Evolutionary conservation across 208 protist species (phyloP), one percentile per base, ranked within the genome.

Genomic region (Spironucleus salmonicida): DNA sequence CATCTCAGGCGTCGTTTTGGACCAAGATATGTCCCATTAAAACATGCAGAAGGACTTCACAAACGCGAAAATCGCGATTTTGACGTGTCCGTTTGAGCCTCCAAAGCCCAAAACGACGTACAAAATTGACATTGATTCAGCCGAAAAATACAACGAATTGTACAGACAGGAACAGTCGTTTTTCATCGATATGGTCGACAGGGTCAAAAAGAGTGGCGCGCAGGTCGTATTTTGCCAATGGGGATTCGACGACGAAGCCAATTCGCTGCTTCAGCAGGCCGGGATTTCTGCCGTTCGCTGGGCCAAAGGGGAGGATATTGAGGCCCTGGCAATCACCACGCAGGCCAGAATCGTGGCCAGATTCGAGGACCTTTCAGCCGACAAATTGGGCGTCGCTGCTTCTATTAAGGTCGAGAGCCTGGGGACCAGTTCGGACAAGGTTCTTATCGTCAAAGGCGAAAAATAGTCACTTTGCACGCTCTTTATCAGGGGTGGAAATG

Each of bases 191-290:
- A 92, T 93, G 87, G 81, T 94, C 58, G 15, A 87, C 30, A 45
- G 82, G 38, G 66, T 89, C 77, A 98, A 98, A 86, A 90, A 93
- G 26, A 87, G 88, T 40, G 96, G 95, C 38, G 91, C 93, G 23
- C 96, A 94, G 79, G 86, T 99, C 27, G 93, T 98, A 71, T 88
- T 98, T 80, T 99, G 95, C 85, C 96, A 99, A 87, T 99, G 96
- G 96, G 97, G 97, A 74, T 99, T 99, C 82, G 96, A 99, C 85
- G 96, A 99, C 83, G 96, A 99, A 85, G 96, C 97, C n/a, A 99
- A 99, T 84, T 96, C 98, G 85, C 88, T 99, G n/a, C 87, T 99
- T 2, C 89, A 95, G 76, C 88, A 94, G 79, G 94, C 95, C 82
- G 79, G 93, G n/a, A 89, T 99, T 38, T 94, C 95, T n/a, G 94